Base-by-base conservation (phyloP, 1,284 basidiomycete species). In the Pseudomicrostroma phylloplanum region DNA sequence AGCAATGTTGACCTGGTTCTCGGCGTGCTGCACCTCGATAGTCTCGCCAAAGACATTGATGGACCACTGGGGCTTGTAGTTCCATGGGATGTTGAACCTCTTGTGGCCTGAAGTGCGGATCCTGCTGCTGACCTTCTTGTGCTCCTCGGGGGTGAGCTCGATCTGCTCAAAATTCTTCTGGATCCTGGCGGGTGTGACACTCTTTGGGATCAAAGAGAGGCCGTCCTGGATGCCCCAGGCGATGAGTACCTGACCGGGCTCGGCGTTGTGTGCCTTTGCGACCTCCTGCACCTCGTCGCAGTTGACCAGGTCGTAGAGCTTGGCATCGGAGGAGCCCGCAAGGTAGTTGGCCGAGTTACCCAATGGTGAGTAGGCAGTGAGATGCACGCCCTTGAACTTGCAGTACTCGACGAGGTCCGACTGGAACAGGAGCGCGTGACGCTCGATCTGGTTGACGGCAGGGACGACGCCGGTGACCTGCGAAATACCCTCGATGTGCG, bases 391-490 rank as follows among this genome's bases (percentile, higher is more conserved):
- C 59, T 77, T 69, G 56, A 63, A 17, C 58, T 70, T 64, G 55
- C 63, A 63, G 67, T 70, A 76, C 21, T 63, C 63, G 51, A 70
- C 70, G 13, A 78, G 66, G 41, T 76, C 76, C 60, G 77, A 70
- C 64, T 78, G 76, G 12, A 72, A 75, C 13, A 78, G 71, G 3
- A 77, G 66, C 7, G 91, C 90, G 82, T 93, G 91, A 40, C 85
- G 85, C 80, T 92, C 90, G 68, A 92, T 83, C 82, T 93, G 91
- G 82, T 92, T 91, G 56, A 83, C 86, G 48, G 84, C 88, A 21
- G 91, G 91, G 59, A 86, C 84, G 59, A 89, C 87, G 21, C 88
- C 88, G 3, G 90, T 90, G 2, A 85, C 88, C 13, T 84, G 81
- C 71, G 87, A 87, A 76, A 92, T 84, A 40, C 82, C 87, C 76